A percentile compares a stretch with the other conserved stretches of the same genome.
phyloP scores from a whole-genome alignment of 1,284 basidiomycete genomes.

The Puccinia hordei region DNA sequence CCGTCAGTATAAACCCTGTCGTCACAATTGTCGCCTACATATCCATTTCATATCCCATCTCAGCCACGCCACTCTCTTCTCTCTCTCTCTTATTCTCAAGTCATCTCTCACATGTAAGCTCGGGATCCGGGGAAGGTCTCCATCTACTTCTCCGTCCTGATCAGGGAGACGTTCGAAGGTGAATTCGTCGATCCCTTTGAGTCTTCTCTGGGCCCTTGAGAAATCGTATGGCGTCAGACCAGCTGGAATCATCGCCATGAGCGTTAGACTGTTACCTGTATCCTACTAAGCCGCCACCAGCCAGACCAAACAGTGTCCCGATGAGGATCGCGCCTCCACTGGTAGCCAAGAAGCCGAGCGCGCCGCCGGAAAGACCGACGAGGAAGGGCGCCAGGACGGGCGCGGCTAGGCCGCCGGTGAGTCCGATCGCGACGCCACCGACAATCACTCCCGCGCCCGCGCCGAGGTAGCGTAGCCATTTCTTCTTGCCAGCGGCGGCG shows the following conservation, averaged over 20 bases:
- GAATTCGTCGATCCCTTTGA: constrained; percentile 64
- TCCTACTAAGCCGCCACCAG: constrained; percentile 59
- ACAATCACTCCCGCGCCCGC: constrained; percentile 52
- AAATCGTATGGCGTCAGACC: not conserved
- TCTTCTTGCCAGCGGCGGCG: constrained; percentile 26
- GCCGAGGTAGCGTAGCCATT: constrained; percentile 47
- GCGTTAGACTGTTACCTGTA: constrained; percentile 21
- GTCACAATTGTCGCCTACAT: constrained; percentile 49
- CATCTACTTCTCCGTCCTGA: constrained; percentile 57
- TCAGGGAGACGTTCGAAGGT: constrained; percentile 60
- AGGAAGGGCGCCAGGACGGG: constrained; percentile 63
- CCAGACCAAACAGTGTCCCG: constrained; percentile 64
- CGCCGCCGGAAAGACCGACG: constrained; percentile 60
- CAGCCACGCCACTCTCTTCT: not conserved
- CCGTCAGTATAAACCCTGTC: constrained; percentile 39
- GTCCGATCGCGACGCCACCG: constrained; percentile 62
- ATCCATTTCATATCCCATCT: not conserved
- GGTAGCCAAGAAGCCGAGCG: constrained; percentile 60
- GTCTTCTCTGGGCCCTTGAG: constrained; percentile 62
- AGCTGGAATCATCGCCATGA: not conserved
- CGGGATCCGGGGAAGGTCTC: constrained; percentile 30
- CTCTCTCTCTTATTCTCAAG: not conserved
- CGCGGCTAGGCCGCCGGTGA: constrained; percentile 65
- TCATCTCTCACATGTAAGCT: constrained; percentile 47
- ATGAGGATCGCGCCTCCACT: constrained; percentile 59